Evolutionary conservation across 768 basidiomycete genomes (phyloP).

Genomic region (Suillus bovinus): DNA sequence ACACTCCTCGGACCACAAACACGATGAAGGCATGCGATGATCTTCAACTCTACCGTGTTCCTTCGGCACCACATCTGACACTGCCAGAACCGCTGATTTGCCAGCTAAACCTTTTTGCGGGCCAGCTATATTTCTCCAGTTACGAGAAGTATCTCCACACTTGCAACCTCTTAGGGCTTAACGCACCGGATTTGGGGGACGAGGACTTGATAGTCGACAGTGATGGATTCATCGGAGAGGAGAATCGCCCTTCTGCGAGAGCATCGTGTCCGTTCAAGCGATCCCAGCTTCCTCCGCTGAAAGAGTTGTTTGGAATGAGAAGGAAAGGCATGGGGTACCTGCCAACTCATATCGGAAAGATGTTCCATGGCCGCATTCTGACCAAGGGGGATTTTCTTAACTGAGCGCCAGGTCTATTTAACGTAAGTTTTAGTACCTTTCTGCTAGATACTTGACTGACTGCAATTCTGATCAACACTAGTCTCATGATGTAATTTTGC

Average conservation of each 20-base stretch:
- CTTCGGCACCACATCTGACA: constrained; percentile 2
- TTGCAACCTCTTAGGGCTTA: constrained; percentile 29
- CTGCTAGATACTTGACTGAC: not conserved
- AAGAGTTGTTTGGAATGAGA: constrained; percentile 35
- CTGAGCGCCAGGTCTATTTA: not conserved
- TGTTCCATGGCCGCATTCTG: constrained; percentile 33
- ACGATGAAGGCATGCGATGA: constrained; percentile 40
- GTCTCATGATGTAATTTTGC: not conserved
- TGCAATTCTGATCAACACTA: not conserved
- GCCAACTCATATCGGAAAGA: constrained; percentile 42
- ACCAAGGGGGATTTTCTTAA: constrained; percentile 25
- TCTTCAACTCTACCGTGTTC: constrained; percentile 19
- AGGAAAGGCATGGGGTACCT: constrained; percentile 40
- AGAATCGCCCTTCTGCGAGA: constrained; percentile 13
- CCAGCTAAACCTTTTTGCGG: constrained; percentile 33
- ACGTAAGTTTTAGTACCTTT: no score
- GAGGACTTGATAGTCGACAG: constrained; percentile 10
- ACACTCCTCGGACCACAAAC: constrained; percentile 38
- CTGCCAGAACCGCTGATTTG: constrained; percentile 7
- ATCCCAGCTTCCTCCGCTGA: constrained; percentile 26
- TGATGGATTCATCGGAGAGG: constrained; percentile 25
- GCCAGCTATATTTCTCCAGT: constrained; percentile 33
- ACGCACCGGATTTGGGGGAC: constrained; percentile 17
- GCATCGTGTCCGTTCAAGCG: constrained; percentile 4
- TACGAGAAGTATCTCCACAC: constrained; percentile 27